Percentiles rank a stretch among this genome's conserved stretches.
phyloP scores from a whole-genome alignment of 345 rosid species.

The Limnanthes douglasii region DNA sequence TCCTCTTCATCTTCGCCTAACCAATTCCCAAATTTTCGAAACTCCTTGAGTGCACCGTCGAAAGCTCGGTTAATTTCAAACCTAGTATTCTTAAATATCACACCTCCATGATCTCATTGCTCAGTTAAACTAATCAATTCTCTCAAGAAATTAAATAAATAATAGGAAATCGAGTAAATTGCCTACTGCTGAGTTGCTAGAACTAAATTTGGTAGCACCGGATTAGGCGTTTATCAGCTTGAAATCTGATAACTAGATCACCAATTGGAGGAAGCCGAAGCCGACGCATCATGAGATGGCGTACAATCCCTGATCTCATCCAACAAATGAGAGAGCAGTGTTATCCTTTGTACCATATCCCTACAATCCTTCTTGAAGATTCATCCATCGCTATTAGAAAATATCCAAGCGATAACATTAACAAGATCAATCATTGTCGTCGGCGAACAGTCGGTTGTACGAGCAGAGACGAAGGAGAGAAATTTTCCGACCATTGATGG shows the following conservation, averaged over 20 bases:
- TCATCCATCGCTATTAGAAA: constrained; percentile 6
- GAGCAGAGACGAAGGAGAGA: too few species aligned
- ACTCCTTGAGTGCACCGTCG: too few species aligned
- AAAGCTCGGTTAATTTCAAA: too few species aligned
- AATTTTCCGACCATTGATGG: too few species aligned
- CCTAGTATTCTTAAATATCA: too few species aligned
- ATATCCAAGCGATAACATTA: constrained; percentile 7
- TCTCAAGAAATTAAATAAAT: too few species aligned
- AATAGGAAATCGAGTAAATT: constrained; percentile 8
- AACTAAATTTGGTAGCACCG: constrained; percentile 20
- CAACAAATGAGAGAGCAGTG: constrained; percentile 53
- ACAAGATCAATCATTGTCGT: constrained; percentile 10
- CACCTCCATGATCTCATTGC: too few species aligned
- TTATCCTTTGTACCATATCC: constrained; percentile 68
- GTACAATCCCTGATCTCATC: constrained; percentile 54
- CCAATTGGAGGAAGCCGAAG: constrained; percentile 27
- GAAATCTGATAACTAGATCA: constrained; percentile 41
- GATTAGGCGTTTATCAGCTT: constrained; percentile 45
- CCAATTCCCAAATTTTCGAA: too few species aligned
- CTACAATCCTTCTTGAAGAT: constrained; percentile 55
- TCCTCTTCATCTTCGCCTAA: too few species aligned
- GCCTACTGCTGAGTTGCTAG: constrained; percentile 44
- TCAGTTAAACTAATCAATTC: too few species aligned
- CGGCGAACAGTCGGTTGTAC: too few species aligned
- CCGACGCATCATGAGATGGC: constrained; percentile 11